Conservation (phyloP, 192 early-diverging fungal species). For the Entomortierella chlamydospora region DNA sequence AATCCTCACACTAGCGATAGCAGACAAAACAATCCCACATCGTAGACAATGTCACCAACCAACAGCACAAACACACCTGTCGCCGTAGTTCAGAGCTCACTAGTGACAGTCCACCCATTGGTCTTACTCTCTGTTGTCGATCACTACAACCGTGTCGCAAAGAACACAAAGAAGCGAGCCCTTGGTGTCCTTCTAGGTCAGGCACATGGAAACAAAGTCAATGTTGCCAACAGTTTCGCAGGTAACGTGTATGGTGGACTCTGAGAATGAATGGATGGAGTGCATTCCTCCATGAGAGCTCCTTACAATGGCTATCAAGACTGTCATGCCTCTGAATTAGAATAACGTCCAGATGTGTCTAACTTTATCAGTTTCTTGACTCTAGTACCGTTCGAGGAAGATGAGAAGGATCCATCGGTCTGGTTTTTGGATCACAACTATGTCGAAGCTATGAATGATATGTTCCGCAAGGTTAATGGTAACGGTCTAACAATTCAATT, state of each 20-base stretch:
- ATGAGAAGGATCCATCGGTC: conserved; percentile 96
- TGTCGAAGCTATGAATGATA: conserved; percentile 99
- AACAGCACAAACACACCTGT: conserved; percentile 31
- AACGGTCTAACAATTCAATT: conserved; percentile 13
- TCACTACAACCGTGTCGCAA: conserved; percentile 97
- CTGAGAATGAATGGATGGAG: neutral
- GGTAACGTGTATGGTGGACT: no score
- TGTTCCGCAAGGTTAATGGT: conserved; percentile 99
- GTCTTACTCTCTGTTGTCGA: conserved; percentile 99
- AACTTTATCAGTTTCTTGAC: conserved; percentile 1
- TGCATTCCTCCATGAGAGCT: neutral
- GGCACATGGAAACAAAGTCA: conserved; percentile 84
- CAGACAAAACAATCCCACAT: neutral
- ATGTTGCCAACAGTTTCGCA: conserved; percentile 98
- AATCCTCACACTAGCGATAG: no score
- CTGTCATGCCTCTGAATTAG: neutral
- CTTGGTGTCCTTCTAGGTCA: conserved; percentile 98
- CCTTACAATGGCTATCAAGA: neutral
- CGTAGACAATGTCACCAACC: conserved; percentile 7
- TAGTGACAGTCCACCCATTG: conserved; percentile 94
- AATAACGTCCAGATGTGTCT: neutral
- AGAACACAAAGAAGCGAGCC: conserved; percentile 95
- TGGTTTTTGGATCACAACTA: conserved; percentile 99
- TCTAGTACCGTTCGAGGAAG: conserved; percentile 98
- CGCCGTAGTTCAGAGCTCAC: conserved; percentile 59